A percentile compares a stretch with the other conserved stretches of the same genome.
Evolutionary conservation across 2,329 filamentous ascomycete species (phyloP).

Genomic region (Sporothrix curviconia): DNA sequence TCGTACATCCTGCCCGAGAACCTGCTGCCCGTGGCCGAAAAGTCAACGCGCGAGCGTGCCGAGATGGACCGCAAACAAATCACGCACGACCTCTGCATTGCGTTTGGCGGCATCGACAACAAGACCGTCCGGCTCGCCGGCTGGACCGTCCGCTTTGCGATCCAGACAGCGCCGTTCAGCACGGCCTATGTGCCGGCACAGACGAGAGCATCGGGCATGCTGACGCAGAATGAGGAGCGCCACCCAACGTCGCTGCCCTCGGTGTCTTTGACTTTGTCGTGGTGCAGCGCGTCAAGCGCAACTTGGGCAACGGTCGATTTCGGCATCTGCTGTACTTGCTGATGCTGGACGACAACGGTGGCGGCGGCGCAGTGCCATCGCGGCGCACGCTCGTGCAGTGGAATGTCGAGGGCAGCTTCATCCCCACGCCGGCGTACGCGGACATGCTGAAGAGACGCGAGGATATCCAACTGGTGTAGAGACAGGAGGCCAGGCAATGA

Average conservation of each 20-base stretch:
- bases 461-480: constrained; percentile 6
- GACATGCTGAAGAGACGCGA: not conserved
- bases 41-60: not conserved
- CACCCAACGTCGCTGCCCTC: constrained; percentile 7
- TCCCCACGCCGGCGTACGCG: not conserved
- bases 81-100: constrained; percentile 2
- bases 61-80: not conserved
- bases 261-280: constrained; percentile 9
- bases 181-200: constrained; percentile 6
- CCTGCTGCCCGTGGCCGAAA: not conserved
- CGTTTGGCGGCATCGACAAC: not conserved
- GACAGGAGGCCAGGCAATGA: no score
- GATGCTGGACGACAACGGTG: not conserved
- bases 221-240: constrained; percentile 2
- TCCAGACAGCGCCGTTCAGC: constrained; percentile 11
- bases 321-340: constrained; percentile 4
- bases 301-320: not conserved
- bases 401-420: constrained; percentile 4
- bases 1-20: constrained; percentile 3
- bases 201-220: constrained; percentile 1
- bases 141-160: constrained; percentile 1
- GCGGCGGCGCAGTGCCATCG: not conserved
- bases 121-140: not conserved
- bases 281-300: not conserved
- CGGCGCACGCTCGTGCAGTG: constrained; percentile 9